These are phyloP conservation scores for Evernia prunastri DNA, from an alignment of 495 filamentous ascomycete species.

Conservation along the genomic window DNA sequence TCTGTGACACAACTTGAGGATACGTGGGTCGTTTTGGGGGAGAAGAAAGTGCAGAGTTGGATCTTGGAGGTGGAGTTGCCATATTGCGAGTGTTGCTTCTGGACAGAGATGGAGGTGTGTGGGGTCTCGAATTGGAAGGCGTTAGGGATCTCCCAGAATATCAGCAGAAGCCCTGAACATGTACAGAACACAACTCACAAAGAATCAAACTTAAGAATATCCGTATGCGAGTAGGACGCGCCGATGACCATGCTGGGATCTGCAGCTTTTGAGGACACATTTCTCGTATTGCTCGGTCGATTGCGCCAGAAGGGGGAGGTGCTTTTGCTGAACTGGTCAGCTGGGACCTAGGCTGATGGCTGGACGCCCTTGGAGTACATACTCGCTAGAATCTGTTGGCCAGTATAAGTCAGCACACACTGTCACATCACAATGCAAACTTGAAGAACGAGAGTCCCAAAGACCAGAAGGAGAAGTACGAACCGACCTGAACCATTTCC, in stretches of 20 bases:
- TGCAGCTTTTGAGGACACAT: conserved; percentile 43
- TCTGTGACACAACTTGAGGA: conserved; percentile 65
- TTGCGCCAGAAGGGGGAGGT: conserved; percentile 88
- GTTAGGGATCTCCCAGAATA: conserved; percentile 40
- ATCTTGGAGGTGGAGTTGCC: conserved; percentile 48
- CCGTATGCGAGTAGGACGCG: conserved; percentile 92
- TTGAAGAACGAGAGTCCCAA: neutral
- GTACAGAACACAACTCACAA: conserved; percentile 41
- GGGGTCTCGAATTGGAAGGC: conserved; percentile 49
- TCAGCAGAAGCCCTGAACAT: conserved; percentile 18
- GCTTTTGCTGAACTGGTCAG: conserved; percentile 51
- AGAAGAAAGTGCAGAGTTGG: conserved; percentile 46
- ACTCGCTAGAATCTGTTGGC: conserved; percentile 46
- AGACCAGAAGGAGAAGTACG: conserved; percentile 37
- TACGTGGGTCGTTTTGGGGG: conserved; percentile 62
- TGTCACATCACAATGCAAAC: neutral
- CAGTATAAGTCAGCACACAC: conserved; percentile 26
- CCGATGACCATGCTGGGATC: conserved; percentile 80
- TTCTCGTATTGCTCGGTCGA: conserved; percentile 40
- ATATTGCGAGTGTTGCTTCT: conserved; percentile 36
- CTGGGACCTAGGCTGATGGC: neutral
- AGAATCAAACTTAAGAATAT: conserved; percentile 80
- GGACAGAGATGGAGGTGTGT: conserved; percentile 53
- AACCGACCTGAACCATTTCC: conserved; percentile 99
- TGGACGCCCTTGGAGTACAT: conserved; percentile 23